These are phyloP conservation scores for Nicotiana tabacum DNA, from an alignment of 257 asterid species.

Conservation along the genomic window DNA sequence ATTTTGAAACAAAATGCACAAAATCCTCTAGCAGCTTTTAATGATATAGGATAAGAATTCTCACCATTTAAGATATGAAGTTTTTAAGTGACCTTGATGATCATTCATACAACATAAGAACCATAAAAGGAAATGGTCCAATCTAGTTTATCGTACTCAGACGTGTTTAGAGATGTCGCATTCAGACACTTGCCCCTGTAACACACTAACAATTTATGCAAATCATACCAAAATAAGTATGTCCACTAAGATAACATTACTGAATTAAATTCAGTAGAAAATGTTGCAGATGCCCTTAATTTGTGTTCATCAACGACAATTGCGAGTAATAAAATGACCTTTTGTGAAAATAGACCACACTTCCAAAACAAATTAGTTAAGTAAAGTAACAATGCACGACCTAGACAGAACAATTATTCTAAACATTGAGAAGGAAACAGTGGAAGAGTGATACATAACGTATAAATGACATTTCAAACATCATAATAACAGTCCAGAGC, in stretches of 20 bases:
- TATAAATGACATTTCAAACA: background rate
- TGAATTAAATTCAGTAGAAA: background rate
- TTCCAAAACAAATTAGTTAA: background rate
- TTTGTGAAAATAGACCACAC: background rate
- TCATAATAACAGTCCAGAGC: background rate
- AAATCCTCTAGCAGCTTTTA: slow-evolving; percentile 3
- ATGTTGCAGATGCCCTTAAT: background rate
- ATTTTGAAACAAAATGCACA: background rate
- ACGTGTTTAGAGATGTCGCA: background rate
- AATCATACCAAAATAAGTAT: background rate
- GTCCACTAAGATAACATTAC: background rate
- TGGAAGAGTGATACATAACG: background rate
- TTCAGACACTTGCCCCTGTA: background rate
- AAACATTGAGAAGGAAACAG: background rate
- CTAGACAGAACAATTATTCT: background rate
- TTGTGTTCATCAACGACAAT: background rate
- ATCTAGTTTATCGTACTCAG: background rate
- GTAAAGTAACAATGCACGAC: background rate
- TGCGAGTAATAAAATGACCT: background rate
- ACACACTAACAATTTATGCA: background rate
- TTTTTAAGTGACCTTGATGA: background rate
- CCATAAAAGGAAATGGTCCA: background rate
- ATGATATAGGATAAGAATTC: background rate
- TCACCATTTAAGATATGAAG: background rate
- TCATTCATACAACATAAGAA: slow-evolving; percentile 6